Conservation (phyloP, 805 yeast species). For the Teunomyces lycoperdinae region DNA sequence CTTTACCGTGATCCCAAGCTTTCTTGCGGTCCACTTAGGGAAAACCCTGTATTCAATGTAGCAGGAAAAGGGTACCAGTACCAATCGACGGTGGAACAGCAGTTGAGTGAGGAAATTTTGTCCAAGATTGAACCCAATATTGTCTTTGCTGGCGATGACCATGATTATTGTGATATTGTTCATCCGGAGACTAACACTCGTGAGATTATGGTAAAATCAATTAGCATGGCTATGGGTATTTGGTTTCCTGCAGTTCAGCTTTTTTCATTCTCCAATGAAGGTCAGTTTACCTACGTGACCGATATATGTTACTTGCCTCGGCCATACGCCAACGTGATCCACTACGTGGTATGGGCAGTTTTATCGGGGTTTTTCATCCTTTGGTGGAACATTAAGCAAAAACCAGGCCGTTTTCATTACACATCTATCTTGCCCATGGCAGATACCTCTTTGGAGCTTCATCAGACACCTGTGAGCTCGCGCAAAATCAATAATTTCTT, state of each 20-base stretch:
- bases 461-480: slow-evolving; percentile 16
- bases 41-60: slow-evolving; percentile 11
- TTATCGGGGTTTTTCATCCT: slow-evolving; percentile 26
- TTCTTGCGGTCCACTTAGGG: slow-evolving; percentile 22
- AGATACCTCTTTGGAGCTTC: slow-evolving; percentile 10
- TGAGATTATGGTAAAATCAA: slow-evolving; percentile 85
- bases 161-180: slow-evolving; percentile 82
- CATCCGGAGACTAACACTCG: slow-evolving; percentile 38
- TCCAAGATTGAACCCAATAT: slow-evolving; percentile 16
- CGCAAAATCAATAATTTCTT: slow-evolving; percentile 28
- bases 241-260: slow-evolving; percentile 46
- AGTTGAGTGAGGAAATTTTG: slow-evolving; percentile 15
- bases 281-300: slow-evolving; percentile 28
- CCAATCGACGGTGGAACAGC: slow-evolving; percentile 19
- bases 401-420: slow-evolving; percentile 24
- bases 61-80: slow-evolving; percentile 23
- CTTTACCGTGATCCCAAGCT: slow-evolving; percentile 17
- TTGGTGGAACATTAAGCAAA: slow-evolving; percentile 27
- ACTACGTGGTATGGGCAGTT: slow-evolving; percentile 37
- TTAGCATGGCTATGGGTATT: slow-evolving; percentile 93
- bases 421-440: slow-evolving; percentile 22
- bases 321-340: slow-evolving; percentile 42
- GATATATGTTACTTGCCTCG: slow-evolving; percentile 44
- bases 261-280: slow-evolving; percentile 19
- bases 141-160: slow-evolving; percentile 28